Evolutionary conservation across 2,329 filamentous ascomycete species (phyloP), one percentile per base, ranked within the genome.

Genomic region (Rosellinia necatrix): DNA sequence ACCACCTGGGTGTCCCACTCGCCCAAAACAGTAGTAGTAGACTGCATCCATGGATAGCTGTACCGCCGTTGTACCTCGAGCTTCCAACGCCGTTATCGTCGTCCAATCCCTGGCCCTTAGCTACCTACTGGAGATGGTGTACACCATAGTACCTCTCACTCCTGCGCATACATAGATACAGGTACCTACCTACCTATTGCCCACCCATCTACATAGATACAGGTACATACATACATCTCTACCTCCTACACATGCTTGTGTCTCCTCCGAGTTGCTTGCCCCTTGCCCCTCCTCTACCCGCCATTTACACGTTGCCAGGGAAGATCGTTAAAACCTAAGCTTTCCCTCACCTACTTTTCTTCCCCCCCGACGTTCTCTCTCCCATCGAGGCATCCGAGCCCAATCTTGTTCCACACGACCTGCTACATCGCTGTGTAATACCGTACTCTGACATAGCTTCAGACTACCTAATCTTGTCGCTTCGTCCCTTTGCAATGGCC

Each of bases 401-500:
- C 34, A 17, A 48, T 27, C 10, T 30, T n/a, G 12, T 47, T 19
- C 40, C 49, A 12, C 46, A 29, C n/a, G n/a, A n/a, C 41, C 6
- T 9, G 25, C 32, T 27, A 29, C 32, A 17, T 22, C 34, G 34
- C 44, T 34, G 49, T 44, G 27, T 38, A 27, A 9, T 29, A 40
- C 38, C 32, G 34, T 32, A 40, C 37, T 56, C 47, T 59, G 30
- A 59, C 40, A 35, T 27, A 30, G 24, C 38, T 43, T 27, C 25
- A 43, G 41, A 37, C 27, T 35, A n/a, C n/a, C n/a, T n/a, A 29
- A 19, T 49, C 44, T 43, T 30, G 37, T 44, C 24, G 41, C 49
- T 40, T 50, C 32, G 34, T 52, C 46, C 47, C 34, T 49, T 27
- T 44, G 56, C 54, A 40, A 93, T 93, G 89, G 86, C 89, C 63